Evolutionary conservation across 2,329 filamentous ascomycete genomes (phyloP), one percentile per base, ranked within the genome.

Genomic region (Pyricularia pennisetigena): DNA sequence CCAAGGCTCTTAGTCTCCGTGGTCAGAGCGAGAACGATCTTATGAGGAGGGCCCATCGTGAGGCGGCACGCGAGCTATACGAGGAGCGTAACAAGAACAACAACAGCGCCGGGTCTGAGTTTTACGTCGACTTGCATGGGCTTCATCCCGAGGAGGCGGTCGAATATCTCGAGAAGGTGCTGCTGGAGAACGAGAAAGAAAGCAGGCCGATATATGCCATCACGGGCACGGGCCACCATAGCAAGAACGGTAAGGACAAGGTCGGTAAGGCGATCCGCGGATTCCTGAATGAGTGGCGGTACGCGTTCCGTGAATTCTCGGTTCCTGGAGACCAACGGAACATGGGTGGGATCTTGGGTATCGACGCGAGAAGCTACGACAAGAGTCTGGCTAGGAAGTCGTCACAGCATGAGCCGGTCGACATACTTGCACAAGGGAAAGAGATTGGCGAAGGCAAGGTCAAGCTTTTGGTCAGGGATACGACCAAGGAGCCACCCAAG

Each of bases 181-280:
- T 99, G 26, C 83, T 94, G 70, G 92, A 96, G 75, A 95, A 97
- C 75, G 86, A 84, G 72, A 84, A 87, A 72, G 88, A 91, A 72
- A 85, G 84, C 49, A 86, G 88, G 26, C 91, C 94, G 2, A 86
- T 99, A 61, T 99, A 98, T 76, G 94, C 94, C 72, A 98, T 99
- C 76, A 97, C 94, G 1, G 95, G 95, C 63, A 98, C 94, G 0
- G 95, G 94, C 3, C 94, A 98, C 75, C 95, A 99, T 79, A 97
- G 92, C 77, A 98, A 98, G 82, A 97, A 97, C 76, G 94, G 95
- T 74, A 98, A 98, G 78, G 95, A 99, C 79, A 99, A 99, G 80
- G 92, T 99, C 49, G 94, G 94, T 75, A 97, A 97, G 80, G 93
- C 94, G 1, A 89, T 98, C 70, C 90, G 95, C 68, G 88, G 86